A percentile compares a stretch with the other conserved stretches of the same genome.
Conservation (phyloP, 2,329 filamentous ascomycete genomes). For the Pseudocercospora vitis region DNA sequence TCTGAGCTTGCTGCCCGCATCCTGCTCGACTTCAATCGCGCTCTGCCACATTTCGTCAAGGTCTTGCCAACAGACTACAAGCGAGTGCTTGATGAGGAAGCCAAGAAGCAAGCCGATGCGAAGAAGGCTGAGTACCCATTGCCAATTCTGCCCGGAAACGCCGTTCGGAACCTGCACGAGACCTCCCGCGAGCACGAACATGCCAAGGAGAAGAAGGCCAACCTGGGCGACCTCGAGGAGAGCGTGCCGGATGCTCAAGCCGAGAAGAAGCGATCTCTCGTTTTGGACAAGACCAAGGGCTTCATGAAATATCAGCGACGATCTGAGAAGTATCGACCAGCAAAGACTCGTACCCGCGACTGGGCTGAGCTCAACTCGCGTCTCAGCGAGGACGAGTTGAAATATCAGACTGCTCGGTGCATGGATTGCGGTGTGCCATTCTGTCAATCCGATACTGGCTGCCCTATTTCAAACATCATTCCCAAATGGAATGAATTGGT, state of each 20-base stretch:
- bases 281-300: slow-evolving; percentile 94
- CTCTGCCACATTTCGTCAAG: slow-evolving; percentile 87
- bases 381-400: slow-evolving; percentile 89
- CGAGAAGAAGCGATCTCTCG: slow-evolving; percentile 86
- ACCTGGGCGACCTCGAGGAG: slow-evolving; percentile 81
- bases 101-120: slow-evolving; percentile 77
- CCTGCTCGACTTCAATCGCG: slow-evolving; percentile 90
- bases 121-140: slow-evolving; percentile 83
- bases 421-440: slow-evolving; percentile 99
- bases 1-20: slow-evolving; percentile 92
- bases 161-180: slow-evolving; percentile 55
- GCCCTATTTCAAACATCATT: slow-evolving; percentile 95
- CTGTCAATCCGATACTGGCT: slow-evolving; percentile 94
- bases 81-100: slow-evolving; percentile 82
- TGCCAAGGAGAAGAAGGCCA: slow-evolving; percentile 65
- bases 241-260: slow-evolving; percentile 78
- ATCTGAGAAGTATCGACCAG: slow-evolving; percentile 86
- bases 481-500: slow-evolving; percentile 93
- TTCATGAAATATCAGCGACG: slow-evolving; percentile 98
- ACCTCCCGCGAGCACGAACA: slow-evolving; percentile 56
- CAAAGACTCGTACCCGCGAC: slow-evolving; percentile 81
- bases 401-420: slow-evolving; percentile 93
- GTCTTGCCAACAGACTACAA: slow-evolving; percentile 95
- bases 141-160: slow-evolving; percentile 69
- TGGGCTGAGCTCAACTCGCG: slow-evolving; percentile 89